Conservation (phyloP, 2,329 filamentous ascomycete genomes). For the Aureobasidium uvarum region DNA sequence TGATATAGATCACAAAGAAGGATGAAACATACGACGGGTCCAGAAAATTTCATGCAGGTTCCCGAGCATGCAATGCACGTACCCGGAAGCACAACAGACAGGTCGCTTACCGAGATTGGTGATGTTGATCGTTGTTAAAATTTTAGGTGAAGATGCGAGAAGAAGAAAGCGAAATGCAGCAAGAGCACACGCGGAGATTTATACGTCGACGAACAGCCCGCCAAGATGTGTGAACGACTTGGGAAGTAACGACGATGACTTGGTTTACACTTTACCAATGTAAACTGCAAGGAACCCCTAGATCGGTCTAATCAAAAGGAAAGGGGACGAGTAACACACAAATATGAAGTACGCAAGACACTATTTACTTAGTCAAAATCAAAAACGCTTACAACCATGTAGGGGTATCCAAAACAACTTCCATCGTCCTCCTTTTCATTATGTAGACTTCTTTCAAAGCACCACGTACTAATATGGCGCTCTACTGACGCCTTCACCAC, state of each 20-base stretch:
- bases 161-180: not conserved
- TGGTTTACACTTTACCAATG: too few species aligned
- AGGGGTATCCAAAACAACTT: conserved; percentile 15
- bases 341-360: not conserved
- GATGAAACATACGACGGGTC: not conserved
- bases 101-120: not conserved
- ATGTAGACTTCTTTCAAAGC: not conserved
- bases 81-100: not conserved
- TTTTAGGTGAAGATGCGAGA: not conserved
- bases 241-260: not conserved
- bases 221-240: not conserved
- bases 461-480: conserved; percentile 1
- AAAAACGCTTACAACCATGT: not conserved
- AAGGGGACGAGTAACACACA: not conserved
- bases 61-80: not conserved
- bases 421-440: not conserved
- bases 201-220: not conserved
- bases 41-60: not conserved
- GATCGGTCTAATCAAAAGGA: not conserved
- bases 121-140: not conserved
- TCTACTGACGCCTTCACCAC: conserved; percentile 12
- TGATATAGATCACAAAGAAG: not conserved
- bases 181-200: not conserved
- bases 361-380: conserved; percentile 7
- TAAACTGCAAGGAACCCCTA: too few species aligned